Conservation (phyloP, 2,329 filamentous ascomycete genomes). For the Paraconiothyrium brasiliense region DNA sequence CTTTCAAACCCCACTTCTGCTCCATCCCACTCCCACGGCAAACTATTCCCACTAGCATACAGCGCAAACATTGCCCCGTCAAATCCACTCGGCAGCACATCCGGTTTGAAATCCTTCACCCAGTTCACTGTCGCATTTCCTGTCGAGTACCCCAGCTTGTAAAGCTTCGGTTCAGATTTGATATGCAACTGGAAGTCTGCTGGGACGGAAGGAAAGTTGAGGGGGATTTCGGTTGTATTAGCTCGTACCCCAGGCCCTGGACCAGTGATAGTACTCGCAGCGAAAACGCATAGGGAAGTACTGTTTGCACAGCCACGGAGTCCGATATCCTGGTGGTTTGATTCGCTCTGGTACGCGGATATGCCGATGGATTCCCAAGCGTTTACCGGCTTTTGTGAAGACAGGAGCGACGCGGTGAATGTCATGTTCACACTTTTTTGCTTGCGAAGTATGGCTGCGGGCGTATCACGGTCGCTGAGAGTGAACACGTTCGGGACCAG, state of each 20-base stretch:
- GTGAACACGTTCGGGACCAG: slow-evolving; percentile 6
- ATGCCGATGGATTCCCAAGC: neutral
- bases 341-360: slow-evolving; percentile 6
- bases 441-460: slow-evolving; percentile 3
- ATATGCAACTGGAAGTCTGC: neutral
- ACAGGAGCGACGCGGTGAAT: slow-evolving; percentile 2
- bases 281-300: neutral
- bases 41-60: neutral
- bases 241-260: neutral
- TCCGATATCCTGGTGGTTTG: slow-evolving; percentile 2
- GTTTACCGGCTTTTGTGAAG: neutral
- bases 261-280: neutral
- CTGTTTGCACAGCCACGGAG: slow-evolving; percentile 2
- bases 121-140: neutral
- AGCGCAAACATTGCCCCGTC: neutral
- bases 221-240: neutral
- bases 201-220: neutral
- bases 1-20: neutral
- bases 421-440: slow-evolving; percentile 6
- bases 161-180: neutral
- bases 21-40: neutral
- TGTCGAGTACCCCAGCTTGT: slow-evolving; percentile 3
- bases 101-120: neutral
- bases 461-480: slow-evolving; percentile 8
- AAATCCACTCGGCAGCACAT: neutral